A percentile compares a stretch with the other conserved stretches of the same genome.
Evolutionary conservation across 768 basidiomycete species (phyloP).

Genomic region (Tylopilus intermedius): DNA sequence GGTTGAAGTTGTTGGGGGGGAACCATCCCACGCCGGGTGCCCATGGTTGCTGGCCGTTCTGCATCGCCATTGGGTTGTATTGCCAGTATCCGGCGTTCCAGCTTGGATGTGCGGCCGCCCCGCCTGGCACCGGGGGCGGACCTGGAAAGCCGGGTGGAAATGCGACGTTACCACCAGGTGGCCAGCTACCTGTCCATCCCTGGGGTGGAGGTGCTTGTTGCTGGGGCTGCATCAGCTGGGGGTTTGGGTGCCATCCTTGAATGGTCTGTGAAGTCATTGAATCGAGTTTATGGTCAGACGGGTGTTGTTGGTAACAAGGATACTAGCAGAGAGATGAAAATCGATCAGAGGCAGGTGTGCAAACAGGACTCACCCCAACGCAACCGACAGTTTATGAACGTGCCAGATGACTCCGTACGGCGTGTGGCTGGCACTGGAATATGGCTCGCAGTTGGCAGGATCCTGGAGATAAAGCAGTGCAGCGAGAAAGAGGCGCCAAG

Average conservation of each 20-base stretch:
- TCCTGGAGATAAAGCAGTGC: slow-evolving; percentile 3
- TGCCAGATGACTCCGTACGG: background rate
- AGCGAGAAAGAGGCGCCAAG: background rate
- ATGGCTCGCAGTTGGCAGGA: background rate
- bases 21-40: slow-evolving; percentile 31
- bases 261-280: slow-evolving; percentile 22
- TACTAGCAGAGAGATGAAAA: background rate
- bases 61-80: slow-evolving; percentile 38
- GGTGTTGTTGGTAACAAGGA: background rate
- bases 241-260: slow-evolving; percentile 32
- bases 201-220: slow-evolving; percentile 16
- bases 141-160: slow-evolving; percentile 36
- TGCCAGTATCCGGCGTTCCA: slow-evolving; percentile 55
- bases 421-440: background rate
- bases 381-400: background rate
- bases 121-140: slow-evolving; percentile 54
- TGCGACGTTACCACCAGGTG: slow-evolving; percentile 24
- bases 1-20: slow-evolving; percentile 41
- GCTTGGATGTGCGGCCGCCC: slow-evolving; percentile 37
- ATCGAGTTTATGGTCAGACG: background rate
- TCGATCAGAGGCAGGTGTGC: background rate
- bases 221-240: slow-evolving; percentile 29
- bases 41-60: slow-evolving; percentile 27
- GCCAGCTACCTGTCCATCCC: slow-evolving; percentile 38
- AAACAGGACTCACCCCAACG: slow-evolving; percentile 1